Conservation (phyloP, 2,329 filamentous ascomycete species). For the Cladophialophora chaetospira region DNA sequence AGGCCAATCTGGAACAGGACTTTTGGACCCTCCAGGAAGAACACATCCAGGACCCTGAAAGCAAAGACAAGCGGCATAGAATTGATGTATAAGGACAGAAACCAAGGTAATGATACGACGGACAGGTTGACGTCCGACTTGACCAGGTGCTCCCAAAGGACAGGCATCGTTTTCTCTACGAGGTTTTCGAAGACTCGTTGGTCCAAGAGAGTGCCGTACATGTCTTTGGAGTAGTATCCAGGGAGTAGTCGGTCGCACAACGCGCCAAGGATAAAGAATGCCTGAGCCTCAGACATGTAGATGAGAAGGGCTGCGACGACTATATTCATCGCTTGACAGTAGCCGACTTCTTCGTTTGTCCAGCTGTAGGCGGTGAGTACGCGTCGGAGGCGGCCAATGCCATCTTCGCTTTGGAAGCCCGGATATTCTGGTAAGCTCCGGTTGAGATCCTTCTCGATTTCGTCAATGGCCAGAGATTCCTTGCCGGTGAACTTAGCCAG, state of each 20-base stretch:
- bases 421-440: constrained; percentile 95
- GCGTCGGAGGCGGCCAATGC: constrained; percentile 82
- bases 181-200: constrained; percentile 97
- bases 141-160: constrained; percentile 96
- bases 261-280: constrained; percentile 89
- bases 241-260: constrained; percentile 91
- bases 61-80: constrained; percentile 98
- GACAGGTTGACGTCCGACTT: constrained; percentile 96
- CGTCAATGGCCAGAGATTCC: constrained; percentile 93
- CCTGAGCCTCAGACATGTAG: constrained; percentile 95
- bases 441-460: constrained; percentile 98
- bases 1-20: constrained; percentile 95
- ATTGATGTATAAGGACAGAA: constrained; percentile 97
- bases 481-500: constrained; percentile 78
- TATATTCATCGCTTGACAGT: constrained; percentile 99
- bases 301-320: constrained; percentile 97
- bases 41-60: constrained; percentile 93
- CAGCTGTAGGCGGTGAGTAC: constrained; percentile 97
- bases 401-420: constrained; percentile 94
- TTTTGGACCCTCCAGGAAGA: constrained; percentile 97
- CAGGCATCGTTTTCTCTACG: constrained; percentile 98
- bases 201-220: constrained; percentile 96
- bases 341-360: constrained; percentile 92
- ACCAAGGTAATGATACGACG: constrained; percentile 96
- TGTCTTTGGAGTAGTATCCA: constrained; percentile 97